Percentiles rank a stretch among this genome's conserved stretches.
Evolutionary conservation across 495 filamentous ascomycete genomes (phyloP).

Genomic region (Collariella sp.): DNA sequence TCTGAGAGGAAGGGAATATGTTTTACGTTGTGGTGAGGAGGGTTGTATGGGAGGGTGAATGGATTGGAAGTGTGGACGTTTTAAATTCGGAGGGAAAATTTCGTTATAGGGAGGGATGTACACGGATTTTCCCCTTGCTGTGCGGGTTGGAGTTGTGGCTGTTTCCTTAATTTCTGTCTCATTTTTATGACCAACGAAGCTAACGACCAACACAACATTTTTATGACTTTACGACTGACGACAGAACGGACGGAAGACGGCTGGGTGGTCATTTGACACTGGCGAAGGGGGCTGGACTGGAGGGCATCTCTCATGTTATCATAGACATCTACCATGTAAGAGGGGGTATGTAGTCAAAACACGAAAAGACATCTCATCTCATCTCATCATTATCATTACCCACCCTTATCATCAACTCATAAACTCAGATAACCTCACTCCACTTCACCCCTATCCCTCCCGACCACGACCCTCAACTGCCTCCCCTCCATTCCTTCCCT

Average conservation of each 20-base stretch:
- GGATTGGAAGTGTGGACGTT: too few species aligned
- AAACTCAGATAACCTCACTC: constrained; percentile 43
- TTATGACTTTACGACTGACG: constrained; percentile 15
- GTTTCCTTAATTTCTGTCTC: not conserved
- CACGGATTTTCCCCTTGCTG: not conserved
- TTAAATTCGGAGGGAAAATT: too few species aligned
- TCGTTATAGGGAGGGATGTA: not conserved
- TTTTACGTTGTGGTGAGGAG: not conserved
- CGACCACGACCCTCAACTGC: constrained; percentile 66
- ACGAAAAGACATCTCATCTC: not conserved
- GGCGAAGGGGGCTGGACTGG: not conserved
- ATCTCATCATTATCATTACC: constrained; percentile 6
- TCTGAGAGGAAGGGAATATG: not conserved
- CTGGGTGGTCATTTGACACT: not conserved
- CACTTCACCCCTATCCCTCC: constrained; percentile 54
- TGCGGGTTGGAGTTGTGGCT: not conserved
- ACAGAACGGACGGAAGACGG: constrained; percentile 2
- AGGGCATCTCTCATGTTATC: not conserved
- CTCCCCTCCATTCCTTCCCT: constrained; percentile 32
- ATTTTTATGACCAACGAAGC: constrained; percentile 2
- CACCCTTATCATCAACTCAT: constrained; percentile 1
- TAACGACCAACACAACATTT: constrained; percentile 6
- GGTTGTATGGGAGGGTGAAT: too few species aligned
- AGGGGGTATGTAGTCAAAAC: constrained; percentile 4
- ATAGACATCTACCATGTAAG: constrained; percentile 4